These are phyloP conservation scores for Aspergillus sp. DNA, from an alignment of 2,329 filamentous ascomycete genomes.

Conservation along the genomic window DNA sequence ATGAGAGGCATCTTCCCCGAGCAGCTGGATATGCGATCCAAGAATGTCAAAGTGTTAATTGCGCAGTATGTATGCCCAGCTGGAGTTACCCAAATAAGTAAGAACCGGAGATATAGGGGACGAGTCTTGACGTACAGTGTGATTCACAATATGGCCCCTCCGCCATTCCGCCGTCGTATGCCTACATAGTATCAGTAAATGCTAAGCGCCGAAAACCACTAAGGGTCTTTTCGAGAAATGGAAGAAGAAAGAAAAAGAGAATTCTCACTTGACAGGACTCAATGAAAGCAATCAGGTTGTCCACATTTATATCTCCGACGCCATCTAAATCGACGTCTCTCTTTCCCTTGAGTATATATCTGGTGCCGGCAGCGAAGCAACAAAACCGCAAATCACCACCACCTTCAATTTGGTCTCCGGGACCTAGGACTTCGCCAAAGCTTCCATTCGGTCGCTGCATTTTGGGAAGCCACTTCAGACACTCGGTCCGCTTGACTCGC, in stretches of 20 bases:
- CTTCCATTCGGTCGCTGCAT: constrained; percentile 84
- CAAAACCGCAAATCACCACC: constrained; percentile 85
- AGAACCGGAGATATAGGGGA: neutral
- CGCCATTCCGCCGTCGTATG: constrained; percentile 81
- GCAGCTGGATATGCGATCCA: constrained; percentile 60
- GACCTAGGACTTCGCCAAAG: constrained; percentile 78
- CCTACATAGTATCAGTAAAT: constrained; percentile 49
- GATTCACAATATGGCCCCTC: constrained; percentile 78
- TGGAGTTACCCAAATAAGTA: constrained; percentile 36
- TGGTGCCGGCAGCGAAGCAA: constrained; percentile 76
- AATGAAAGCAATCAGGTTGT: constrained; percentile 69
- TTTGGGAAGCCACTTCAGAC: constrained; percentile 70
- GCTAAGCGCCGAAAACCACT: neutral
- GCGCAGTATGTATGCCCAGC: constrained; percentile 91
- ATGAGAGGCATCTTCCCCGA: constrained; percentile 22
- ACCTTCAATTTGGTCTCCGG: constrained; percentile 64
- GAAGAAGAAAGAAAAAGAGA: neutral
- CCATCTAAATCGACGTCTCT: constrained; percentile 54
- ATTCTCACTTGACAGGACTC: constrained; percentile 57
- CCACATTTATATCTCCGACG: constrained; percentile 72
- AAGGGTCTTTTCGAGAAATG: neutral
- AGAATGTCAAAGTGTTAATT: constrained; percentile 71
- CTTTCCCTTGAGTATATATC: constrained; percentile 75
- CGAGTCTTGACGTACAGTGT: constrained; percentile 60
- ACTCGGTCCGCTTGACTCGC: constrained; percentile 65